Percentiles rank a stretch among this genome's conserved stretches.
phyloP scores from a whole-genome alignment of 306 rosid species.

The Herpetospermum pedunculosum region DNA sequence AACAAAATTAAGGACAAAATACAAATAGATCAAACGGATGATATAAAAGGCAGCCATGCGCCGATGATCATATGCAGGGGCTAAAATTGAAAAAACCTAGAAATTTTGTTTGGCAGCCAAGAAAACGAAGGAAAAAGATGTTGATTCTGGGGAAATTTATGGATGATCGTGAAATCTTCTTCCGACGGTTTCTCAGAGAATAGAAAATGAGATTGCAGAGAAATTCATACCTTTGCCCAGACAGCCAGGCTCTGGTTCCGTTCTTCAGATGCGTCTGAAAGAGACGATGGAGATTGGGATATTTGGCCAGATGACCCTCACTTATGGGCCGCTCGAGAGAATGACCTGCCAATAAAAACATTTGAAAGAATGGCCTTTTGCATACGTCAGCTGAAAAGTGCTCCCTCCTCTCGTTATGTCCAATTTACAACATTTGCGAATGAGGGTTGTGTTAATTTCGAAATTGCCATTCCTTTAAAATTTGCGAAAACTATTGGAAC shows the following conservation, averaged over 20 bases:
- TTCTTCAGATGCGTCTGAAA: not conserved
- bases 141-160: not conserved
- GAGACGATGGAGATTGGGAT: too few species aligned
- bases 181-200: not conserved
- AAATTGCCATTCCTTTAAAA: too few species aligned
- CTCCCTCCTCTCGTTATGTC: too few species aligned
- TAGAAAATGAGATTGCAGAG: not conserved
- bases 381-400: too few species aligned
- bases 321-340: too few species aligned
- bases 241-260: not conserved
- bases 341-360: too few species aligned
- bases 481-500: too few species aligned
- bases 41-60: not conserved
- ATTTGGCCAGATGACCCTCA: too few species aligned
- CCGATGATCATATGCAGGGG: not conserved
- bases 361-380: too few species aligned
- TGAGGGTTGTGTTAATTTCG: too few species aligned
- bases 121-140: not conserved
- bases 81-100: not conserved
- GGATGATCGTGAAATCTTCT: not conserved
- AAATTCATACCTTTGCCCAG: constrained; percentile 3
- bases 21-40: not conserved
- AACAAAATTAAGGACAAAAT: not conserved
- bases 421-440: too few species aligned
- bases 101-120: not conserved